A percentile compares a stretch with the other conserved stretches of the same genome.
Conservation (phyloP, 1,139 yeast genomes). For the Suhomyces atakaporum region DNA sequence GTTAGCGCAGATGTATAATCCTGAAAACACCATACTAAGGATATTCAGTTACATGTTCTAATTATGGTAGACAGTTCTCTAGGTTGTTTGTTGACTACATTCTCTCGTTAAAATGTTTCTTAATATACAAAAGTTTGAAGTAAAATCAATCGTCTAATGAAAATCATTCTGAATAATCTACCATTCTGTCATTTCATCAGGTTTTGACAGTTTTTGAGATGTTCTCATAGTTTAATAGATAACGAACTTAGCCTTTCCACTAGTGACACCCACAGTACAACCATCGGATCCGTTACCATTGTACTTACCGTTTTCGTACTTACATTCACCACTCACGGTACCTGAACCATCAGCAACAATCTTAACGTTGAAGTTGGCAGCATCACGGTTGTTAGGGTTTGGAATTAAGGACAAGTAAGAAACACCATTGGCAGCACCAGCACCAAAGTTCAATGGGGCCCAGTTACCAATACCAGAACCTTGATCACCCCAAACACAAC, state of each 20-base stretch:
- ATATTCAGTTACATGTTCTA: too few species aligned
- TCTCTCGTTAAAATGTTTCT: too few species aligned
- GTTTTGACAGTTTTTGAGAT: too few species aligned
- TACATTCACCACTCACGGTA: conserved; percentile 72
- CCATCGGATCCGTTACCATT: conserved; percentile 73
- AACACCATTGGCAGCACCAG: conserved; percentile 78
- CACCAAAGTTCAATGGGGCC: conserved; percentile 96
- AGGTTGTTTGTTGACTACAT: too few species aligned
- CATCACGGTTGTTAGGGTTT: conserved; percentile 80
- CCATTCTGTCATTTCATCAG: too few species aligned
- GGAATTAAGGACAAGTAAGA: conserved; percentile 92
- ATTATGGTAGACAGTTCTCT: too few species aligned
- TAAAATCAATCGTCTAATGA: background rate
- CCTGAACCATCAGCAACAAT: conserved; percentile 67
- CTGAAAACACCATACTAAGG: too few species aligned
- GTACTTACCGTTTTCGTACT: conserved; percentile 76
- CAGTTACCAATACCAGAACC: conserved; percentile 92
- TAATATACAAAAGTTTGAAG: too few species aligned
- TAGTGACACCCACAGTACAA: conserved; percentile 88
- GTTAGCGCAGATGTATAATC: too few species aligned
- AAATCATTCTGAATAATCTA: background rate
- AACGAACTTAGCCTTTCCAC: conserved; percentile 76
- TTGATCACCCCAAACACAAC: conserved; percentile 88
- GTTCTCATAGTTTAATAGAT: conserved; percentile 52
- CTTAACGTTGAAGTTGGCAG: conserved; percentile 84